A percentile compares a stretch with the other conserved stretches of the same genome.
These are phyloP conservation scores for Mucuna pruriens DNA, from an alignment of 306 rosid genomes.

Conservation along the genomic window DNA sequence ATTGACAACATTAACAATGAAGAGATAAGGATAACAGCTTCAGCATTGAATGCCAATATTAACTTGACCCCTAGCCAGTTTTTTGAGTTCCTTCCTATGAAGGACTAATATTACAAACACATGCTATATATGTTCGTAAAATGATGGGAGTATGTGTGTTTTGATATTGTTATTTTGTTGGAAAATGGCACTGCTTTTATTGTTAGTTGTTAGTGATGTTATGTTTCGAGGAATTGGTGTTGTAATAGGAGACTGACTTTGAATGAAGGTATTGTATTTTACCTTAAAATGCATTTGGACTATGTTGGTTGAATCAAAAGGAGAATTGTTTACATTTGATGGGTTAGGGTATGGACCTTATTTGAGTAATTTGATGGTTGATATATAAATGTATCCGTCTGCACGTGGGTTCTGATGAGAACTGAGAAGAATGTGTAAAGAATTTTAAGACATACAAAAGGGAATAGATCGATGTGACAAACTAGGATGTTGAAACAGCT, in stretches of 20 bases:
- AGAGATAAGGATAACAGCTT: slow-evolving; percentile 50
- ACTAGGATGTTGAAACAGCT: slow-evolving; percentile 60
- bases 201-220: slow-evolving; percentile 49
- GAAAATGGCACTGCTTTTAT: slow-evolving; percentile 31
- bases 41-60: slow-evolving; percentile 52
- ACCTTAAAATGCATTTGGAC: slow-evolving; percentile 74
- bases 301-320: slow-evolving; percentile 57
- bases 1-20: slow-evolving; percentile 41
- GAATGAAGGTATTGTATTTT: slow-evolving; percentile 54
- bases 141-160: slow-evolving; percentile 23
- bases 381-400: not conserved
- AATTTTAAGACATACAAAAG: slow-evolving; percentile 42
- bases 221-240: slow-evolving; percentile 53
- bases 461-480: slow-evolving; percentile 51
- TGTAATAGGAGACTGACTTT: slow-evolving; percentile 45
- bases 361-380: slow-evolving; percentile 45
- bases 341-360: slow-evolving; percentile 40
- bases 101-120: slow-evolving; percentile 27
- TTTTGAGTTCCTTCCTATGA: slow-evolving; percentile 47
- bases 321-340: not conserved
- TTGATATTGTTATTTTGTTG: slow-evolving; percentile 25
- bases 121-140: slow-evolving; percentile 39
- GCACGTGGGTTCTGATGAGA: slow-evolving; percentile 38
- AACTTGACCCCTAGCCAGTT: slow-evolving; percentile 55
- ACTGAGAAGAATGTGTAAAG: slow-evolving; percentile 40